phyloP scores from a whole-genome alignment of 179 eudicot genomes.

The Actinidia chinensis region DNA sequence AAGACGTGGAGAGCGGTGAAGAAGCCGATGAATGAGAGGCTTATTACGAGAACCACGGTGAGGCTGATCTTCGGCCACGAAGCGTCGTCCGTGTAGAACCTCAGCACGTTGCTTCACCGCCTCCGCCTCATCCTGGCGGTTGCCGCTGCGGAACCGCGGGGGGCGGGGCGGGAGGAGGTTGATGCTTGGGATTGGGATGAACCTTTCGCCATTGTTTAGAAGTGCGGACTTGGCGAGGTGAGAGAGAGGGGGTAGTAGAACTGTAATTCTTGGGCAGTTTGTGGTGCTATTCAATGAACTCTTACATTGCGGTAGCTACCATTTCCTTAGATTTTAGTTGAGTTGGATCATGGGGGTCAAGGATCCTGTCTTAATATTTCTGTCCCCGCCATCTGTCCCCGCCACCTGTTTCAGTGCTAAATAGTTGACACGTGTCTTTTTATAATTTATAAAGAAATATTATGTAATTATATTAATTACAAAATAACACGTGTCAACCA shows the following conservation, averaged over 20 bases:
- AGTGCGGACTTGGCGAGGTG: background rate
- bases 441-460: too few relatives aligned
- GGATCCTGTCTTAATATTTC: too few relatives aligned
- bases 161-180: constrained; percentile 34
- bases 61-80: constrained; percentile 25
- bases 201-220: constrained; percentile 39
- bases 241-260: too few relatives aligned
- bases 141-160: constrained; percentile 53
- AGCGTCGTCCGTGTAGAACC: constrained; percentile 30
- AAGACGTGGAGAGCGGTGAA: constrained; percentile 29
- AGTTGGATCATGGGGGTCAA: too few relatives aligned
- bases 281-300: background rate
- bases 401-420: too few relatives aligned
- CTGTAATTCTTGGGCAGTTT: background rate
- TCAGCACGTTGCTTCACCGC: constrained; percentile 23
- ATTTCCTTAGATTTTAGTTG: too few relatives aligned
- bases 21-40: constrained; percentile 27
- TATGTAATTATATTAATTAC: too few relatives aligned
- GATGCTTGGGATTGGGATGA: constrained; percentile 43
- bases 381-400: too few relatives aligned
- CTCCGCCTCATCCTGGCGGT: constrained; percentile 51
- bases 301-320: background rate
- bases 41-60: constrained; percentile 22
- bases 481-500: too few relatives aligned
- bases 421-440: too few relatives aligned